Conservation (phyloP, 2,329 filamentous ascomycete genomes). For the Dryadomyces sulphureus region DNA sequence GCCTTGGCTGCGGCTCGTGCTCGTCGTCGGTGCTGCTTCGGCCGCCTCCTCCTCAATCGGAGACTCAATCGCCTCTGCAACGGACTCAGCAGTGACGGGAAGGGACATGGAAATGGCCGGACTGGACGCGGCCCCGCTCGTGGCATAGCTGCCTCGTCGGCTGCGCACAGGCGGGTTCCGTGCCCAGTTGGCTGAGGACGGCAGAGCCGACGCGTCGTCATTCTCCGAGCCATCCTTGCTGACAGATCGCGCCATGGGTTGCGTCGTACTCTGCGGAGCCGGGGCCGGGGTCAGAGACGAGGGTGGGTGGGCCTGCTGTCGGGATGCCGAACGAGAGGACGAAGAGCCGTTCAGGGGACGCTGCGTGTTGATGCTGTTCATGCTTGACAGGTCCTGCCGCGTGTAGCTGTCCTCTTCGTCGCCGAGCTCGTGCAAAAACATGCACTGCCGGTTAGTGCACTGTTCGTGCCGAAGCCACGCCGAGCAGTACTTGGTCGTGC, state of each 20-base stretch:
- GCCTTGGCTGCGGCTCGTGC: conserved; percentile 1
- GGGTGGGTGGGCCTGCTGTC: conserved; percentile 31
- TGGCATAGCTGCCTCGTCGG: conserved; percentile 63
- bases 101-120: conserved; percentile 54
- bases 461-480: conserved; percentile 89
- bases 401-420: conserved; percentile 97
- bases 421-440: conserved; percentile 96
- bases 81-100: conserved; percentile 35
- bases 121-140: conserved; percentile 68
- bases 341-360: conserved; percentile 44
- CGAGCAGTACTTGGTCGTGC: conserved; percentile 97
- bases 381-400: conserved; percentile 81
- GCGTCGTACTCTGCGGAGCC: conserved; percentile 12
- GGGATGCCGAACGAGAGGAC: conserved; percentile 37
- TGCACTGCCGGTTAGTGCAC: conserved; percentile 91
- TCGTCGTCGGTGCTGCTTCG: conserved; percentile 10
- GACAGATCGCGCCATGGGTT: conserved; percentile 59
- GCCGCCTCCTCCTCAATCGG: conserved; percentile 17
- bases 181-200: conserved; percentile 90
- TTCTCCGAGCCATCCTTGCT: conserved; percentile 63
- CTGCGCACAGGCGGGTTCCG: conserved; percentile 50
- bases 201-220: conserved; percentile 79
- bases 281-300: conserved; percentile 18
- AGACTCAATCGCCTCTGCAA: conserved; percentile 28
- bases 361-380: conserved; percentile 79